Conservation (phyloP, 169 alveolate species). For the Plasmodium adleri region DNA sequence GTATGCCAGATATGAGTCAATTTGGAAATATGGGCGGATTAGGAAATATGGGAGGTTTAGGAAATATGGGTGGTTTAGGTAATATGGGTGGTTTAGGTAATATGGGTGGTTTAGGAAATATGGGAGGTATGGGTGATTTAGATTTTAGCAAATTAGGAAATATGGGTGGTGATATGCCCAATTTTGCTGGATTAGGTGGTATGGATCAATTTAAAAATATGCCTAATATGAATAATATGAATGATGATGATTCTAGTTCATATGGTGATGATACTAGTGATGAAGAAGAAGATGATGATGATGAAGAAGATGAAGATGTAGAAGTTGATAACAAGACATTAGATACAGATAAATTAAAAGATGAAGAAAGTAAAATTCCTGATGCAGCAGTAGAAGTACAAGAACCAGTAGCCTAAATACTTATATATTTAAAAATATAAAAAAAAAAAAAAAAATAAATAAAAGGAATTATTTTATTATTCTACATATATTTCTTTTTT, state of each 20-base stretch:
- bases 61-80: constrained; percentile 82
- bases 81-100: constrained; percentile 71
- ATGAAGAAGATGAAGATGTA: constrained; percentile 37
- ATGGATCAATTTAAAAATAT: constrained; percentile 75
- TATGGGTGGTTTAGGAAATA: constrained; percentile 77
- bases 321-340: constrained; percentile 27
- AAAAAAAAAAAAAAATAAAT: too few relatives aligned
- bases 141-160: constrained; percentile 73
- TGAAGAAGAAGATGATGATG: constrained; percentile 61
- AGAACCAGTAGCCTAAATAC: constrained; percentile 63
- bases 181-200: constrained; percentile 73
- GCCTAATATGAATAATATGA: constrained; percentile 74
- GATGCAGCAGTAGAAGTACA: constrained; percentile 69
- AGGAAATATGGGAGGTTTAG: constrained; percentile 81
- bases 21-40: constrained; percentile 75
- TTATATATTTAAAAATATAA: too few relatives aligned
- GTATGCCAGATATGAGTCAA: constrained; percentile 70
- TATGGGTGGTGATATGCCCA: constrained; percentile 75
- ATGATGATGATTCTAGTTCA: constrained; percentile 69
- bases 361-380: constrained; percentile 45
- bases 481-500: too few relatives aligned
- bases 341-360: constrained; percentile 15
- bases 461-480: too few relatives aligned
- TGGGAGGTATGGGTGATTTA: constrained; percentile 77
- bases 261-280: constrained; percentile 74